Evolutionary conservation across 2,329 filamentous ascomycete species (phyloP).

Genomic region (Rhinocladiella similis): DNA sequence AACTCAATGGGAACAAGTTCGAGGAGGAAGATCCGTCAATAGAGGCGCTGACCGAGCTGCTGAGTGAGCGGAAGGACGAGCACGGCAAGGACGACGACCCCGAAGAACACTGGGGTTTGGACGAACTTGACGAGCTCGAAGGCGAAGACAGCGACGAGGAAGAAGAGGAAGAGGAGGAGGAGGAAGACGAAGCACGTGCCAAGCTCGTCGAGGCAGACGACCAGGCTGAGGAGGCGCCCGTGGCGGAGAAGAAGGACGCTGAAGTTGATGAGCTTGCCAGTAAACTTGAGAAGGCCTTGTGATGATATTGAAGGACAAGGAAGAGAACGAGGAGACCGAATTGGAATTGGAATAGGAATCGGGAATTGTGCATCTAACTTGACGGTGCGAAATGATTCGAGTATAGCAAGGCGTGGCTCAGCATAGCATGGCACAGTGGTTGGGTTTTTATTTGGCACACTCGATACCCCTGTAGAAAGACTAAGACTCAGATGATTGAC

Average conservation of each 20-base stretch:
- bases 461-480: not conserved
- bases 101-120: slow-evolving; percentile 81
- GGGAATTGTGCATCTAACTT: not conserved
- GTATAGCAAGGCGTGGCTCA: too few species aligned
- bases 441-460: not conserved
- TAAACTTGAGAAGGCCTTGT: slow-evolving; percentile 68
- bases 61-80: slow-evolving; percentile 77
- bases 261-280: slow-evolving; percentile 80
- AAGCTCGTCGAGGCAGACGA: slow-evolving; percentile 75
- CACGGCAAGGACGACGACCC: slow-evolving; percentile 60
- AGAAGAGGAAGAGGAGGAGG: slow-evolving; percentile 67
- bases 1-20: slow-evolving; percentile 96
- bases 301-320: not conserved
- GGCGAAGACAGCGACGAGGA: slow-evolving; percentile 69
- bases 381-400: not conserved
- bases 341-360: not conserved
- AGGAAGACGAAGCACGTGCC: slow-evolving; percentile 68
- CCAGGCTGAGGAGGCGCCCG: slow-evolving; percentile 58
- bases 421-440: not conserved
- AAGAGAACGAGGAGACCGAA: not conserved
- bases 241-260: slow-evolving; percentile 72
- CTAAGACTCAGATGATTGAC: not conserved
- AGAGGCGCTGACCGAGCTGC: slow-evolving; percentile 65
- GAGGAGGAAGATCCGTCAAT: slow-evolving; percentile 78
- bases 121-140: slow-evolving; percentile 83